Evolutionary conservation across 345 rosid genomes (phyloP).

Genomic region (Euphorbia peplus): DNA sequence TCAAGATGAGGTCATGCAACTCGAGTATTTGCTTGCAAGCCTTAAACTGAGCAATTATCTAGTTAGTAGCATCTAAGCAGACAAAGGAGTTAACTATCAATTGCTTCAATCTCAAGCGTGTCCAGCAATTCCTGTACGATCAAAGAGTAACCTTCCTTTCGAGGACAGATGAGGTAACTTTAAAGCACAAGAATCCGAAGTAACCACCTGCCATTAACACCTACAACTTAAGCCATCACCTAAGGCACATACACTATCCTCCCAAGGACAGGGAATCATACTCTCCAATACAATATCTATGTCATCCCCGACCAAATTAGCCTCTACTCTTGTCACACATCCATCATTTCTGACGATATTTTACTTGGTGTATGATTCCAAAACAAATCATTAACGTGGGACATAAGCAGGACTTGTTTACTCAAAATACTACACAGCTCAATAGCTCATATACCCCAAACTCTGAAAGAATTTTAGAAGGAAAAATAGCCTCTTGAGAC

Average conservation of each 20-base stretch:
- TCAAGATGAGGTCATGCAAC: background rate
- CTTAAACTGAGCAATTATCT: background rate
- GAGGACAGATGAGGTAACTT: too few species aligned
- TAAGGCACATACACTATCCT: background rate
- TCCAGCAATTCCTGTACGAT: background rate
- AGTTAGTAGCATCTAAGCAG: background rate
- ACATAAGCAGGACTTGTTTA: too few species aligned
- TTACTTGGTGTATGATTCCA: too few species aligned
- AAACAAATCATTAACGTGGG: too few species aligned
- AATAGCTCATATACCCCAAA: background rate
- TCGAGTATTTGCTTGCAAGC: background rate
- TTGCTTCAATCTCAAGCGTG: background rate
- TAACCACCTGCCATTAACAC: background rate
- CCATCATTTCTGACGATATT: background rate
- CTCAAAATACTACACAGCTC: too few species aligned
- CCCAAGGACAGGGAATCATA: background rate
- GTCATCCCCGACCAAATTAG: background rate
- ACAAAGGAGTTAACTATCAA: too few species aligned
- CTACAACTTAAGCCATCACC: too few species aligned
- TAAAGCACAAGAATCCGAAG: too few species aligned
- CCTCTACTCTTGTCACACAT: background rate
- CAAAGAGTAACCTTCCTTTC: background rate
- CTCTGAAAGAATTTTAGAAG: background rate
- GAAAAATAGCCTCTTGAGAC: background rate
- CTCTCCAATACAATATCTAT: background rate